Evolutionary conservation across 2,329 filamentous ascomycete species (phyloP), one percentile per base, ranked within the genome.

Genomic region (Aaosphaeria pasadenensis): DNA sequence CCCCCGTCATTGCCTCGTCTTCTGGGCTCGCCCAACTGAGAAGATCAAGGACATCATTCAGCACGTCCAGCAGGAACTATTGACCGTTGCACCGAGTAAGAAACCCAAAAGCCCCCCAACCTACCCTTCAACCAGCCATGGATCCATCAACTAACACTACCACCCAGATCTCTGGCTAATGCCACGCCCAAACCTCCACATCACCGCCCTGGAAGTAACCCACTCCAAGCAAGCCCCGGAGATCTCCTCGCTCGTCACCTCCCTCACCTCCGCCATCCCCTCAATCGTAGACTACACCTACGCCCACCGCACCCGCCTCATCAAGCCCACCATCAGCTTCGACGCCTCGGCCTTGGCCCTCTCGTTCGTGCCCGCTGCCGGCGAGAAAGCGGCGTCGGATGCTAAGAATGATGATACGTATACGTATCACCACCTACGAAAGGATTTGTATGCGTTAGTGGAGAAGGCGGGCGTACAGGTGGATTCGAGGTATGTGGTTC

Each of bases 401-500:
- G 7, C 11, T 28, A 69, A 69, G 11, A 61, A 77, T 36, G 78
- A 82, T 13, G 87, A 94, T 56, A 62, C 57, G 1, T 96, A 89
- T 71, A 91, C 88, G 0, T 96, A 96, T 67, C 92, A 96, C 65
- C 92, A 97, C 69, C 81, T 97, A 6, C 84, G 92, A 3, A 80
- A 86, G 4, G 90, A 96, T 63, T 67, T 95, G 9, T 94, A 86
- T 66, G 75, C 80, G 43, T 73, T 83, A 29, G 80, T 83, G 4
- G 74, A 76, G 41, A 74, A 73, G 4, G 78, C 83, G 0, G 88
- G 88, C 1, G 75, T 92, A n/a, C 72, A 79, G 11, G 79, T 96
- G 32, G 86, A 79, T 24, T 89, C 88, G 45, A 79, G 92, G 48
- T 97, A 96, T 66, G 85, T 91, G 28, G 89, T 95, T 2, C 91